Evolutionary conservation across 257 asterid species (phyloP).

Genomic region (Cordia subcordata): DNA sequence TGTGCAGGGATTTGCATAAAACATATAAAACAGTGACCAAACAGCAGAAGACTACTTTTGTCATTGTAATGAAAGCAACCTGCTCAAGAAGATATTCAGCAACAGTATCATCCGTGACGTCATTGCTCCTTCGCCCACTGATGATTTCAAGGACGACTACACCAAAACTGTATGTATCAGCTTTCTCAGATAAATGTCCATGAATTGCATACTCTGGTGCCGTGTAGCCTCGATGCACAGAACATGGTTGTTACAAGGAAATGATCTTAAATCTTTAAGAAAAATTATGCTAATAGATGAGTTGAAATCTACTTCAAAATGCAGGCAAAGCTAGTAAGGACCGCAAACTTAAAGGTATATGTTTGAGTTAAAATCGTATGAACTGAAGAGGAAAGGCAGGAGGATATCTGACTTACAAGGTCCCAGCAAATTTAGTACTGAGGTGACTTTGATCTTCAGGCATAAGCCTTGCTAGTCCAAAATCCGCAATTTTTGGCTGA

Average conservation of each 20-base stretch:
- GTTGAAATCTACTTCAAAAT: too few species aligned
- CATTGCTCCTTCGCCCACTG: slow-evolving; percentile 61
- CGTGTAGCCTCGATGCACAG: slow-evolving; percentile 56
- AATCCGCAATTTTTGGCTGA: slow-evolving; percentile 71
- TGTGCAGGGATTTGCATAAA: too few species aligned
- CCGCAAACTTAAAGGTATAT: too few species aligned
- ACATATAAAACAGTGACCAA: too few species aligned
- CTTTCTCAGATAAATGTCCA: slow-evolving; percentile 84
- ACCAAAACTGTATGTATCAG: slow-evolving; percentile 77
- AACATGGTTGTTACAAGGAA: background rate
- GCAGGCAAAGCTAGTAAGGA: too few species aligned
- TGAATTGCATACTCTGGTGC: slow-evolving; percentile 83
- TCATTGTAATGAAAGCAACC: slow-evolving; percentile 21
- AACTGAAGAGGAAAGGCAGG: background rate
- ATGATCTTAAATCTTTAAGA: too few species aligned
- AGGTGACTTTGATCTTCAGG: slow-evolving; percentile 75
- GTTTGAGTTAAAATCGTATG: too few species aligned
- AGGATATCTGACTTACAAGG: slow-evolving; percentile 47
- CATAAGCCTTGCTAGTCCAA: slow-evolving; percentile 71
- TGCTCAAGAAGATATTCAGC: slow-evolving; percentile 64
- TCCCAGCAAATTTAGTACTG: slow-evolving; percentile 88
- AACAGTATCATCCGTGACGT: slow-evolving; percentile 40
- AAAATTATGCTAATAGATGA: too few species aligned
- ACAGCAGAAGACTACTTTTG: too few species aligned
- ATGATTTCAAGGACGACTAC: slow-evolving; percentile 62